Conservation (phyloP, 441 rosid genomes). For the Euphorbia celastroides region DNA sequence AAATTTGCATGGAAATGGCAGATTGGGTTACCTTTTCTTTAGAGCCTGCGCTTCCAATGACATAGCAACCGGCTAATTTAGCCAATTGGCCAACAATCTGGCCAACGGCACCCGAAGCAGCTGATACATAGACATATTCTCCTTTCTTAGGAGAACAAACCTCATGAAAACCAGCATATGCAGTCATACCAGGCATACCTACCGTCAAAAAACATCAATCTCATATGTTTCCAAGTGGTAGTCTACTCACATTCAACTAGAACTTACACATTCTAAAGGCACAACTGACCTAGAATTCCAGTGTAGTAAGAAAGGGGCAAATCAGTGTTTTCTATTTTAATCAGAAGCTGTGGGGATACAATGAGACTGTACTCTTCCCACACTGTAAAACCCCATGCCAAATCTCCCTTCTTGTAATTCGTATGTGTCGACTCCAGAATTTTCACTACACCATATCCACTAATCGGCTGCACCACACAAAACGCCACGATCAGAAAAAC, state of each 20-base stretch:
- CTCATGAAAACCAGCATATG: conserved; percentile 70
- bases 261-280: neutral
- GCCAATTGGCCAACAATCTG: conserved; percentile 92
- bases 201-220: neutral
- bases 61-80: conserved; percentile 70
- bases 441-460: conserved; percentile 64
- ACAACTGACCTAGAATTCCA: conserved; percentile 64
- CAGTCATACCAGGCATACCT: conserved; percentile 92
- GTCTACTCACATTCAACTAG: neutral
- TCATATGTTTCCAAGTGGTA: neutral
- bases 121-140: conserved; percentile 63
- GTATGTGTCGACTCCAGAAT: conserved; percentile 65
- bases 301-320: conserved; percentile 76
- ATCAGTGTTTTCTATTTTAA: conserved; percentile 47
- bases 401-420: conserved; percentile 53
- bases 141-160: conserved; percentile 69
- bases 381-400: conserved; percentile 46
- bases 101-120: conserved; percentile 88
- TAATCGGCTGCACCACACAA: conserved; percentile 42
- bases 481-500: conserved; percentile 1
- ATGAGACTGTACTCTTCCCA: conserved; percentile 87
- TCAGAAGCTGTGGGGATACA: conserved; percentile 31
- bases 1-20: too few relatives aligned
- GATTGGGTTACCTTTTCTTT: conserved; percentile 41
- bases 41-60: conserved; percentile 86